Conservation (phyloP, 768 basidiomycete species). For the Boletus rubescentipes region DNA sequence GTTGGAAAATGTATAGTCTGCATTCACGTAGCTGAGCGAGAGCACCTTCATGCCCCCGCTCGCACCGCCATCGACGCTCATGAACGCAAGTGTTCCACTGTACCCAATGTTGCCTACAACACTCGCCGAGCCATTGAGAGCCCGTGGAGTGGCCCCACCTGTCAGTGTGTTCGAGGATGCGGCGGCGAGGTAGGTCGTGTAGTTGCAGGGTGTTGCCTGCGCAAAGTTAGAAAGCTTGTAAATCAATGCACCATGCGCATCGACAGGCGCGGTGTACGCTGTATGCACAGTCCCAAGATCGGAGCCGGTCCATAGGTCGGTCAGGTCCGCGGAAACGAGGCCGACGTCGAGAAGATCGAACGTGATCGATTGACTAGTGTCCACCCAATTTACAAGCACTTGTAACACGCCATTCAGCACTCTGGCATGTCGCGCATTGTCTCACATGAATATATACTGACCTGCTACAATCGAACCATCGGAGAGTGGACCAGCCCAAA, state of each 20-base stretch:
- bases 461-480: constrained; percentile 4
- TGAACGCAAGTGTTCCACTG: constrained; percentile 5
- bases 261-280: background rate
- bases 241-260: constrained; percentile 3
- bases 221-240: constrained; percentile 1
- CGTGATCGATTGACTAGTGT: background rate
- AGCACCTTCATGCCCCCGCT: background rate
- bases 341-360: constrained; percentile 5
- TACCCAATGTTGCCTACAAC: background rate
- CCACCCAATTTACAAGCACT: constrained; percentile 10
- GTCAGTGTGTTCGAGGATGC: background rate
- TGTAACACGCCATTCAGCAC: background rate
- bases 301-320: constrained; percentile 5
- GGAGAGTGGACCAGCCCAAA: constrained; percentile 6
- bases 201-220: background rate
- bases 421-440: background rate
- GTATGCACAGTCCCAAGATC: background rate
- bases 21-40: constrained; percentile 4
- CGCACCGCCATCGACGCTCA: constrained; percentile 5
- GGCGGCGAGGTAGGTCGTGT: background rate
- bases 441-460: background rate
- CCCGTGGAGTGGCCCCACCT: background rate
- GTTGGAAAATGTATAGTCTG: constrained; percentile 8
- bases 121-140: background rate
- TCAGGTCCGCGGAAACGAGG: constrained; percentile 1